Conservation (phyloP, 768 basidiomycete genomes). For the Suillus fuscotomentosus region DNA sequence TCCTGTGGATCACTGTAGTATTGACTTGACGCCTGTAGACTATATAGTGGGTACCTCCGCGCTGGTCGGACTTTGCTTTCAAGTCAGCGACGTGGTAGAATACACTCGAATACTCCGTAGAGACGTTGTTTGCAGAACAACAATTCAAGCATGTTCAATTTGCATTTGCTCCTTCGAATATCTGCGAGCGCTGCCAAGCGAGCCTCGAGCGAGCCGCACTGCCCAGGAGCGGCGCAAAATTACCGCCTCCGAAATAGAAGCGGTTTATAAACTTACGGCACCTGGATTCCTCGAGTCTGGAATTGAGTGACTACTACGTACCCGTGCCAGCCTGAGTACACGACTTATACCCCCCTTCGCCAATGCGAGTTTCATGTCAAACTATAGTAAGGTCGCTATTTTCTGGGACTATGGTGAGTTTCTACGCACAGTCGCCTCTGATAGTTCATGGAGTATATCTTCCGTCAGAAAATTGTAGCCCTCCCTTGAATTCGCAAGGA, state of each 20-base stretch:
- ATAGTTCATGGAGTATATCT: conserved; percentile 1
- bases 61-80: not conserved
- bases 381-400: conserved; percentile 39
- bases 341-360: not conserved
- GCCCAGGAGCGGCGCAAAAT: not conserved
- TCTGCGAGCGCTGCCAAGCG: not conserved
- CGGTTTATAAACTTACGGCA: not conserved
- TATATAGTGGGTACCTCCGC: not conserved
- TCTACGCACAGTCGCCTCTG: not conserved
- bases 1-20: not conserved
- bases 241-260: not conserved
- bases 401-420: conserved; percentile 38
- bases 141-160: not conserved
- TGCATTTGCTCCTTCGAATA: not conserved
- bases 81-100: not conserved
- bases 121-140: not conserved
- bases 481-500: conserved; percentile 26
- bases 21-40: not conserved
- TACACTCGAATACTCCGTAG: not conserved
- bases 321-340: not conserved
- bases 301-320: not conserved
- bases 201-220: not conserved
- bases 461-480: conserved; percentile 30
- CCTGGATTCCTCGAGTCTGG: not conserved
- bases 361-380: conserved; percentile 29